Conservation (phyloP, 2,329 filamentous ascomycete species). For the Aspergillus sojae region DNA sequence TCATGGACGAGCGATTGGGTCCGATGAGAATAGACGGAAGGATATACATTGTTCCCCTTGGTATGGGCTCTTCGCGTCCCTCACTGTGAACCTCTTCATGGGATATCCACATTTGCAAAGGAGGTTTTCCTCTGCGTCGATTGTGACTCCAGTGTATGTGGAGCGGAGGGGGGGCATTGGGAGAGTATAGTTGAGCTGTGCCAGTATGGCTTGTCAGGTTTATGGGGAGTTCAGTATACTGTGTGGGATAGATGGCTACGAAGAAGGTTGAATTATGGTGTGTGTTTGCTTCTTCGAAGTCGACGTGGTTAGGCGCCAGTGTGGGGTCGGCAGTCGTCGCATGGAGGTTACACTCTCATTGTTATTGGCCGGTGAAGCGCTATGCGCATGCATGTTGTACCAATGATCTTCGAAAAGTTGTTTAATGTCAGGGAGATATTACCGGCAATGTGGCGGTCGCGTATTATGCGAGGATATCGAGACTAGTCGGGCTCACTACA, state of each 20-base stretch:
- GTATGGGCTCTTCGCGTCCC: not conserved
- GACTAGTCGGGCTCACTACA: too few relatives aligned
- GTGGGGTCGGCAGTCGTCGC: not conserved
- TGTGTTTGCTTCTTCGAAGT: not conserved
- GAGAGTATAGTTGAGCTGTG: not conserved
- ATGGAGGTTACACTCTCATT: not conserved
- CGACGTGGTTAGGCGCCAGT: not conserved
- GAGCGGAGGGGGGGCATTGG: not conserved
- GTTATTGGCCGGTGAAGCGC: not conserved
- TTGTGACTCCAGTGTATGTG: not conserved
- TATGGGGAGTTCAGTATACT: rapidly evolving
- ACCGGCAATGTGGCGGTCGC: too few relatives aligned
- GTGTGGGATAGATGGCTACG: not conserved
- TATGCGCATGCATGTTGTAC: not conserved
- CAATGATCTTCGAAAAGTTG: conserved; percentile 17
- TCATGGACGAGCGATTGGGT: not conserved
- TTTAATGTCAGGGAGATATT: conserved; percentile 26
- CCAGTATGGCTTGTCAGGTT: not conserved
- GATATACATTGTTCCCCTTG: not conserved
- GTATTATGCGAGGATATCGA: too few relatives aligned
- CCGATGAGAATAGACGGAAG: not conserved
- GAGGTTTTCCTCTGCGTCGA: not conserved
- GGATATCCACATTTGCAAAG: not conserved
- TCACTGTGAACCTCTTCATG: not conserved
- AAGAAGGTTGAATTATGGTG: not conserved